Evolutionary conservation across 352 stramenopile species (phyloP).

Genomic region (Phytophthora tubulina): DNA sequence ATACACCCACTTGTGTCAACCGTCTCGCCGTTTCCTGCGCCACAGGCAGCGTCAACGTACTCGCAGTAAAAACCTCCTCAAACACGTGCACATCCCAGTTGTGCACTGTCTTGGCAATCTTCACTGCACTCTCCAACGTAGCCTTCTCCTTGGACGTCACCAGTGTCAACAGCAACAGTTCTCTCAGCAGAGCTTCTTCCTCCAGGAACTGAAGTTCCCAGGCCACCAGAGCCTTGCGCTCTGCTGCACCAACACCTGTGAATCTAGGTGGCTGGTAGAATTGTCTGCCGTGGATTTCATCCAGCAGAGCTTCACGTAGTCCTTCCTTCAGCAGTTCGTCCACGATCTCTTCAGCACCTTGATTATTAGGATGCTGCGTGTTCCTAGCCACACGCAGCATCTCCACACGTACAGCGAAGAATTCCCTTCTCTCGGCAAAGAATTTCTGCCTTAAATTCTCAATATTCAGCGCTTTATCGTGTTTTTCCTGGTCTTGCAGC

Average conservation of each 20-base stretch:
- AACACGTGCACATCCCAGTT: conserved; percentile 48
- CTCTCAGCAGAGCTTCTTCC: conserved; percentile 66
- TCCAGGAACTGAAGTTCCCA: conserved; percentile 73
- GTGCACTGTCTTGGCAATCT: conserved; percentile 49
- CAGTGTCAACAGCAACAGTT: conserved; percentile 64
- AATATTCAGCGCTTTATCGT: conserved; percentile 36
- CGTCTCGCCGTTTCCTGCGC: conserved; percentile 32
- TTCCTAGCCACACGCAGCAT: conserved; percentile 56
- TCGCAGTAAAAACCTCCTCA: conserved; percentile 43
- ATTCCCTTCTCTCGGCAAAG: conserved; percentile 53
- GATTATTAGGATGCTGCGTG: conserved; percentile 41
- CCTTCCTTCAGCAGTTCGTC: conserved; percentile 65
- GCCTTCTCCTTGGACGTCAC: conserved; percentile 52
- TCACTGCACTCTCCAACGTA: conserved; percentile 40
- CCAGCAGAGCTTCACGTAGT: conserved; percentile 61
- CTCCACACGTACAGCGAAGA: conserved; percentile 68
- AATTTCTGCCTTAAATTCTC: conserved; percentile 41
- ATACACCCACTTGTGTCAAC: conserved; percentile 46
- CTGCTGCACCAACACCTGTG: conserved; percentile 33
- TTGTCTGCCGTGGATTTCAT: conserved; percentile 65
- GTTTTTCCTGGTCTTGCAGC: conserved; percentile 16
- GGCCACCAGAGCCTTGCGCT: conserved; percentile 44
- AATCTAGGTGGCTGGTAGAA: conserved; percentile 48
- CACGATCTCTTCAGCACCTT: conserved; percentile 52
- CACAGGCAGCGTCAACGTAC: conserved; percentile 27